Base-by-base conservation (phyloP, 495 filamentous ascomycete species). In the Amphirosellinia nigrospora region DNA sequence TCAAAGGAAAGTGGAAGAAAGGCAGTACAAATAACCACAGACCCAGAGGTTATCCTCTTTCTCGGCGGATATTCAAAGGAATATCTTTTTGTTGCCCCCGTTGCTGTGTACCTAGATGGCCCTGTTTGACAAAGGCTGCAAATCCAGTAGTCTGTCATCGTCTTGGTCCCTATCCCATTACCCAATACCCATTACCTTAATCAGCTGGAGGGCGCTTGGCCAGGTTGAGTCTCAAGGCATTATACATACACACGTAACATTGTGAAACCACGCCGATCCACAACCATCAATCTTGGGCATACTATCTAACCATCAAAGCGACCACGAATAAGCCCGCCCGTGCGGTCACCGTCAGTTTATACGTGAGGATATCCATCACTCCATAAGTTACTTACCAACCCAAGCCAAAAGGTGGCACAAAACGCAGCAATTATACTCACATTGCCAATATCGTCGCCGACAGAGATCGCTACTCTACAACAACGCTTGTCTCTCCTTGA, bases 11-110 rank as follows among this genome's bases (percentile, higher is more conserved):
- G 55, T 55, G 56, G 39, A 10, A 62, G 59, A 48, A 58, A 62
- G 68, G 71, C 66, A 68, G 61, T 78, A 78, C 76, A 78, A 78
- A 78, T 76, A 78, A 75, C 75, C 69, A 63, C 73, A 67, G 59
- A 50, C 63, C 72, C 70, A 75, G 46, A 63, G 23, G 8, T 61
- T 16, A 28, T 61, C 55, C 26, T 53, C 71, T 72, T 75, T 76
- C 68, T 73, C 53, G 68, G 65, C 66, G 32, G 38, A 59, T 56
- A 26, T 70, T 66, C 41, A 65, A 69, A 68, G 58, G 58, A 63
- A 63, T 19, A 56, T 69, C 69, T 70, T 74, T 75, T 74, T 78
- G 71, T 76, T 73, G 45, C 34, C 34, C 32, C 63, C 3, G 41
- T 36, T 70, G 15, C 53, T 65, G 64, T 64, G 41, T 63, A 66